Percentiles rank a stretch among this genome's conserved stretches.
Conservation (phyloP, 2,329 filamentous ascomycete species). For the Biscogniauxia mediterranea region DNA sequence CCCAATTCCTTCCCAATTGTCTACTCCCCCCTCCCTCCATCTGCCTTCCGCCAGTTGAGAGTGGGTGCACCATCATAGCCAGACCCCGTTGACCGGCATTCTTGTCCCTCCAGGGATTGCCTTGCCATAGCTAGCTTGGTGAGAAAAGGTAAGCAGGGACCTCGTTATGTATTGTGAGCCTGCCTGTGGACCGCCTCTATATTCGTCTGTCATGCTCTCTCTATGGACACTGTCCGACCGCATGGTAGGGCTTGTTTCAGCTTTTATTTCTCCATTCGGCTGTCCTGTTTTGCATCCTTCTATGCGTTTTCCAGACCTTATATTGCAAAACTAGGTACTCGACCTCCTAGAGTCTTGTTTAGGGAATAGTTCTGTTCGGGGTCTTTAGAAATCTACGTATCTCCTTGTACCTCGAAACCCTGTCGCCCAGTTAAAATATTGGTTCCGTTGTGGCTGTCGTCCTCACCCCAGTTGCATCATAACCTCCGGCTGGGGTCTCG, state of each 20-base stretch:
- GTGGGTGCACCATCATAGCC: constrained; percentile 20
- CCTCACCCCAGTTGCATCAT: constrained; percentile 42
- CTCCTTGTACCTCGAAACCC: constrained; percentile 33
- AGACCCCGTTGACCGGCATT: constrained; percentile 25
- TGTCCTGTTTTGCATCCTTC: constrained; percentile 40
- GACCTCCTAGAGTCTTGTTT: constrained; percentile 26
- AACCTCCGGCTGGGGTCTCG: constrained; percentile 36
- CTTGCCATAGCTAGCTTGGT: constrained; percentile 29
- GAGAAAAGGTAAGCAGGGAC: constrained; percentile 28
- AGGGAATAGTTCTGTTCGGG: constrained; percentile 21
- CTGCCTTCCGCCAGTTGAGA: constrained; percentile 23
- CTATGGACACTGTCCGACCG: constrained; percentile 36
- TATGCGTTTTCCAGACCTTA: constrained; percentile 39
- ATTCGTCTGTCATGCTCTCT: constrained; percentile 39
- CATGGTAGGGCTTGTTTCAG: constrained; percentile 46
- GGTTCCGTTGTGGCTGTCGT: constrained; percentile 34
- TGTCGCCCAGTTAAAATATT: constrained; percentile 33
- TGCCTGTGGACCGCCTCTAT: constrained; percentile 32
- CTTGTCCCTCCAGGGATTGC: constrained; percentile 24
- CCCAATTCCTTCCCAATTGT: constrained; percentile 31
- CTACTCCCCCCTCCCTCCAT: constrained; percentile 19
- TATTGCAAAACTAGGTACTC: constrained; percentile 11
- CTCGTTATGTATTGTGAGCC: constrained; percentile 25
- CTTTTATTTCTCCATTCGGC: constrained; percentile 38
- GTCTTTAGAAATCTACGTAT: constrained; percentile 35